Evolutionary conservation across 1,284 basidiomycete species (phyloP).

Genomic region (Ustilago trichophora): DNA sequence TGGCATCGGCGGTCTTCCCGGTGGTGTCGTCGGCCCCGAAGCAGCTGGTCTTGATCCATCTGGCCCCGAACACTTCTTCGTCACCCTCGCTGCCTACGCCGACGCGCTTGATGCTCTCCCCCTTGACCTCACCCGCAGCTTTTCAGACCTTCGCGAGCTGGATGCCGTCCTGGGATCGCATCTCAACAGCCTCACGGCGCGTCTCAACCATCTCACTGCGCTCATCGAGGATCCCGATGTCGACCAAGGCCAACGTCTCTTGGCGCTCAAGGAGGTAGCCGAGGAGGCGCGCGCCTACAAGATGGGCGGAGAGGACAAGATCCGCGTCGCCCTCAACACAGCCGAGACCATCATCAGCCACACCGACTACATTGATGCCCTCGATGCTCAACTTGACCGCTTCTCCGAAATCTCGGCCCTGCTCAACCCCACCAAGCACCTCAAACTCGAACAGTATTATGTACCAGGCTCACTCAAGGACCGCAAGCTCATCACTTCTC

Average conservation of each 20-base stretch:
- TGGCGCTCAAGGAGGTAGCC: conserved; percentile 88
- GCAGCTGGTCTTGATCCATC: conserved; percentile 43
- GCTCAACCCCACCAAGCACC: conserved; percentile 47
- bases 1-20: conserved; percentile 38
- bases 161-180: conserved; percentile 86
- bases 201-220: conserved; percentile 57
- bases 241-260: conserved; percentile 81
- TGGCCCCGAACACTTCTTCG: conserved; percentile 54
- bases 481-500: conserved; percentile 37
- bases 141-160: conserved; percentile 94
- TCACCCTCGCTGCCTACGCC: conserved; percentile 64
- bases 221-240: conserved; percentile 72
- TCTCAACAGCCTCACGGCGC: conserved; percentile 57
- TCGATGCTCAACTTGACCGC: conserved; percentile 54
- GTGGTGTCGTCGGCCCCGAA: conserved; percentile 40
- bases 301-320: conserved; percentile 97
- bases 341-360: conserved; percentile 75
- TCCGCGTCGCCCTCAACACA: conserved; percentile 91
- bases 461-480: conserved; percentile 41
- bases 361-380: conserved; percentile 63
- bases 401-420: conserved; percentile 51
- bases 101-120: conserved; percentile 94
- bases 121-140: conserved; percentile 89
- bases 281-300: conserved; percentile 91
- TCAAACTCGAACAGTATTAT: conserved; percentile 50